phyloP scores from a whole-genome alignment of 305 asterid species.

The Nicotiana rustica region DNA sequence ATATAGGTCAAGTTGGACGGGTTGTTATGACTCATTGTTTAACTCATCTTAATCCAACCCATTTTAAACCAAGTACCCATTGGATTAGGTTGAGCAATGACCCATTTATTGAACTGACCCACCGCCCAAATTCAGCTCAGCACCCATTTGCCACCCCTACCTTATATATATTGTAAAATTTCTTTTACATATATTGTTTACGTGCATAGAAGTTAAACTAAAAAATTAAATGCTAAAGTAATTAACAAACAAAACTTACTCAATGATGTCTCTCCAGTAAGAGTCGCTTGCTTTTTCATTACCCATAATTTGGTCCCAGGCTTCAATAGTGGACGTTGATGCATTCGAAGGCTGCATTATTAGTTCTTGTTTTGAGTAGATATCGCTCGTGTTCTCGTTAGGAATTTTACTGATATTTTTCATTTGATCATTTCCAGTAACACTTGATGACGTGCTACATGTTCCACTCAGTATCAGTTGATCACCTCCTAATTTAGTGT shows the following conservation, averaged over 20 bases:
- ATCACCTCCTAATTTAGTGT: background rate
- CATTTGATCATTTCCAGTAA: background rate
- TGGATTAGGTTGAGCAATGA: no score
- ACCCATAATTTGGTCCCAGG: constrained; percentile 44
- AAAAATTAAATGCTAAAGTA: background rate
- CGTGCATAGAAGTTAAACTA: background rate
- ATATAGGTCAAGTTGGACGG: no score
- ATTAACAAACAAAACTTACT: constrained; percentile 38
- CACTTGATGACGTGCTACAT: constrained; percentile 3
- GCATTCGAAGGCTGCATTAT: constrained; percentile 39
- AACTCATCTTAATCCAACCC: no score
- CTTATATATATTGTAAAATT: no score
- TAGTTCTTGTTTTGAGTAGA: constrained; percentile 24
- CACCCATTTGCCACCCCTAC: no score
- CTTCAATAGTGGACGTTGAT: constrained; percentile 38
- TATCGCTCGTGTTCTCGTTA: background rate
- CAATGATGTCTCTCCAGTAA: constrained; percentile 49
- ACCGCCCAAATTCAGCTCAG: no score
- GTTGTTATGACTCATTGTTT: no score
- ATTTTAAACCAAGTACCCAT: no score
- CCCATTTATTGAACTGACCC: no score
- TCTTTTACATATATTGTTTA: no score
- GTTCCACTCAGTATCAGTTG: background rate
- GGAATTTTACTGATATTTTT: background rate
- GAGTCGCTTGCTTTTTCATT: constrained; percentile 46